Evolutionary conservation across 2,329 filamentous ascomycete species (phyloP).

Genomic region (Talaromyces atroroseus): DNA sequence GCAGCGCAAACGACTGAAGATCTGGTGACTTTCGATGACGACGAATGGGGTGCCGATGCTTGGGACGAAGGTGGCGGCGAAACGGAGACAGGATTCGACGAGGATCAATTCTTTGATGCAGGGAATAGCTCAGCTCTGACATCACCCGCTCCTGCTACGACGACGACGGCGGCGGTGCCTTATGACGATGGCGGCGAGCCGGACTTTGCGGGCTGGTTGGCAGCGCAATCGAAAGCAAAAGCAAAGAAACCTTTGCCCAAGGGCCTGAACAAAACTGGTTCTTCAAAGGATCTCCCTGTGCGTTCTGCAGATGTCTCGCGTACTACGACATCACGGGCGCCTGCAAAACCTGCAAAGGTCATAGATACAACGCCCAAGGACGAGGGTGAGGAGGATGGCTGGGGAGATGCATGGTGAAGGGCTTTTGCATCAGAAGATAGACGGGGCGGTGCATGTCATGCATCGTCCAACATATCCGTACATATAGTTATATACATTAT

Average conservation of each 20-base stretch:
- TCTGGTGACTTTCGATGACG: conserved; percentile 31
- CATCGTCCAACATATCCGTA: background rate
- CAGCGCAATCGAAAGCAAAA: conserved; percentile 76
- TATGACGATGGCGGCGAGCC: conserved; percentile 84
- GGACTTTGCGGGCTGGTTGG: conserved; percentile 93
- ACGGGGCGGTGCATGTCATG: background rate
- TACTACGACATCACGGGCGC: conserved; percentile 34
- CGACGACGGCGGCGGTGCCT: conserved; percentile 39
- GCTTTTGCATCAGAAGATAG: background rate
- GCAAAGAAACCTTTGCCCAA: conserved; percentile 65
- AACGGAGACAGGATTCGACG: conserved; percentile 34
- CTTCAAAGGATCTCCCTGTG: conserved; percentile 28
- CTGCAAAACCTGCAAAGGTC: conserved; percentile 56
- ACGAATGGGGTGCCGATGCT: conserved; percentile 47
- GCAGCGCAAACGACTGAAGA: conserved; percentile 42
- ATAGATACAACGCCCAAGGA: conserved; percentile 60
- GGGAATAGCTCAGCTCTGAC: conserved; percentile 28
- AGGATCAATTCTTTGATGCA: conserved; percentile 42
- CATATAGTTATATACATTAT: background rate
- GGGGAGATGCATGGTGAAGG: conserved; percentile 42
- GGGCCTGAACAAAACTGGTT: conserved; percentile 62
- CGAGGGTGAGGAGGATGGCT: conserved; percentile 40
- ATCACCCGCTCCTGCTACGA: conserved; percentile 18
- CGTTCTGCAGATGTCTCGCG: conserved; percentile 33
- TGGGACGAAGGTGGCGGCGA: conserved; percentile 65